phyloP scores from a whole-genome alignment of 73 alveolate species.

The Paramecium tetraurelia region DNA sequence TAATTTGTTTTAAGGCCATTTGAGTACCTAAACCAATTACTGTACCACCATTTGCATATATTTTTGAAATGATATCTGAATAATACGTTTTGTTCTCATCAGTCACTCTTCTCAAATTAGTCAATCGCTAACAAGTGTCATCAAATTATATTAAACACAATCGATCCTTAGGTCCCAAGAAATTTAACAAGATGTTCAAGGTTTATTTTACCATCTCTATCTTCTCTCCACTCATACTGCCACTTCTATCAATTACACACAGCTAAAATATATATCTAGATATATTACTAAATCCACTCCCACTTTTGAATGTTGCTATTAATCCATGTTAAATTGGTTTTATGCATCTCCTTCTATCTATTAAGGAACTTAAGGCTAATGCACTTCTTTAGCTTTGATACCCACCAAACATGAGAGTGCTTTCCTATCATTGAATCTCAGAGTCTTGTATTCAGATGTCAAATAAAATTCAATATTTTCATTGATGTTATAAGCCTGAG shows the following conservation, averaged over 20 bases:
- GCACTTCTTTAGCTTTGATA: neutral
- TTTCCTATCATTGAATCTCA: neutral
- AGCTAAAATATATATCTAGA: neutral
- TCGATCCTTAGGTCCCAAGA: slow-evolving; percentile 65
- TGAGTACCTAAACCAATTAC: slow-evolving; percentile 69
- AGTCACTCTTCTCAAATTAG: slow-evolving; percentile 61
- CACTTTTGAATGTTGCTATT: neutral
- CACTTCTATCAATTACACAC: slow-evolving; percentile 78
- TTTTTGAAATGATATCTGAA: slow-evolving; percentile 39
- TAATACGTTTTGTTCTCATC: slow-evolving; percentile 60
- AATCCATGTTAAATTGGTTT: neutral
- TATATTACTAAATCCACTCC: slow-evolving; percentile 42
- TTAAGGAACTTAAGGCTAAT: neutral
- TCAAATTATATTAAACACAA: slow-evolving; percentile 63
- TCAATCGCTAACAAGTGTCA: slow-evolving; percentile 56
- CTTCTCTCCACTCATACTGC: slow-evolving; percentile 76
- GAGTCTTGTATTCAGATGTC: neutral
- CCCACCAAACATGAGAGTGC: neutral
- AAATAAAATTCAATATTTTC: neutral
- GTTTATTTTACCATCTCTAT: slow-evolving; percentile 67
- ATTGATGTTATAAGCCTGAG: neutral
- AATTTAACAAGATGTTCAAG: slow-evolving; percentile 59
- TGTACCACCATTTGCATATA: slow-evolving; percentile 76
- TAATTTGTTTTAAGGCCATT: slow-evolving; percentile 65
- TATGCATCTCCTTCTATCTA: neutral